Conservation (phyloP, 1,284 basidiomycete species). For the Moniliophthora roreri region DNA sequence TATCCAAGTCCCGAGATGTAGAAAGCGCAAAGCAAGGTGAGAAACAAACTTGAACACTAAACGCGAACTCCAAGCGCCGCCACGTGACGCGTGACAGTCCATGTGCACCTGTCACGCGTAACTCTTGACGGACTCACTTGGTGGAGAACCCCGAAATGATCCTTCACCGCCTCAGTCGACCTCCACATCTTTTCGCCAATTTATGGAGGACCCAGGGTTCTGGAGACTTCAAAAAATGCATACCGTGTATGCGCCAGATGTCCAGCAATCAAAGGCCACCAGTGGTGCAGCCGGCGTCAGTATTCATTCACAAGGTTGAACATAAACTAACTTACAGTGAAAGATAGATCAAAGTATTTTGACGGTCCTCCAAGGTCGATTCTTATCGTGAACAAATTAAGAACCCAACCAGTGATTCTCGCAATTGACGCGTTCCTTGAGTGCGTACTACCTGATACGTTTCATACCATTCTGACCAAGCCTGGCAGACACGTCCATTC, state of each 20-base stretch:
- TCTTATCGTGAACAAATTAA: conserved; percentile 74
- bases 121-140: not conserved
- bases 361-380: conserved; percentile 46
- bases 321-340: conserved; percentile 12
- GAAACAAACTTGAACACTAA: too few species aligned
- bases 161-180: conserved; percentile 5
- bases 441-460: conserved; percentile 31
- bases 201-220: not conserved
- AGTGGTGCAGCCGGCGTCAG: conserved; percentile 12
- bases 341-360: conserved; percentile 36
- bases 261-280: conserved; percentile 1
- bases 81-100: not conserved
- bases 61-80: too few species aligned
- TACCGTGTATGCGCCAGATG: not conserved
- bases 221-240: not conserved
- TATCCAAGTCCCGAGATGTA: too few species aligned
- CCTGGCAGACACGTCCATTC: conserved; percentile 56
- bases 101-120: not conserved
- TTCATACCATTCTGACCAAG: not conserved
- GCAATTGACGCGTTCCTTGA: conserved; percentile 71
- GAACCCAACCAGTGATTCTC: conserved; percentile 70
- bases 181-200: conserved; percentile 1
- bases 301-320: not conserved
- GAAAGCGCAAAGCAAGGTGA: too few species aligned
- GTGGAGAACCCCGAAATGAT: conserved; percentile 9